Evolutionary conservation across 768 basidiomycete species (phyloP).

Genomic region (Calocybe indica): DNA sequence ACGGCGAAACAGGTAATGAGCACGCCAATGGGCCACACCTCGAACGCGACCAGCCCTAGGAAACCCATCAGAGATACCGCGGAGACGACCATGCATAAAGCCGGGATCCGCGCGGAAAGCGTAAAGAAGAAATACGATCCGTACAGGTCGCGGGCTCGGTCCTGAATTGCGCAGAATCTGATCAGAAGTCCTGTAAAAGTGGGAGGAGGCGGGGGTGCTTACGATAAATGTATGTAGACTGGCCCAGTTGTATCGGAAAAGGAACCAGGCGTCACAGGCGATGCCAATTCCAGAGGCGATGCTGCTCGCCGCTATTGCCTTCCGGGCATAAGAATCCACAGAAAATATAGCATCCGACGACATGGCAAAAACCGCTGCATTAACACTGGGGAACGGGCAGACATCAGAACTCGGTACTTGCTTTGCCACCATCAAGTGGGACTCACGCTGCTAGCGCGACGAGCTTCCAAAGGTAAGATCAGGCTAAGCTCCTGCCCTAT

Average conservation of each 20-base stretch:
- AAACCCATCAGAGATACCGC: constrained; percentile 55
- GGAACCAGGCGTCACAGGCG: constrained; percentile 57
- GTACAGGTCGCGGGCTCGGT: constrained; percentile 50
- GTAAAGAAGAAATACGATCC: constrained; percentile 63
- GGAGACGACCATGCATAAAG: constrained; percentile 53
- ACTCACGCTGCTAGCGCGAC: constrained; percentile 55
- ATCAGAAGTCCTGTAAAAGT: background rate
- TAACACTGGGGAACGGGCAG: constrained; percentile 22
- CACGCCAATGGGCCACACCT: constrained; percentile 58
- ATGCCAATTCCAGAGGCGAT: constrained; percentile 63
- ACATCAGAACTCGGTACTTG: background rate
- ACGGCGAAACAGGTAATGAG: constrained; percentile 50
- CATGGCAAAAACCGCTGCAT: constrained; percentile 62
- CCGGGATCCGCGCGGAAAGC: constrained; percentile 58
- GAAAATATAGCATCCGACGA: constrained; percentile 44
- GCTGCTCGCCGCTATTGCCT: constrained; percentile 51
- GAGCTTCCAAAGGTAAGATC: constrained; percentile 29
- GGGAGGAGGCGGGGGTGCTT: constrained; percentile 10
- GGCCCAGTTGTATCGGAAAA: constrained; percentile 54
- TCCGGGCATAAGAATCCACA: constrained; percentile 39
- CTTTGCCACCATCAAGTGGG: background rate
- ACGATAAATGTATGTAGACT: constrained; percentile 50
- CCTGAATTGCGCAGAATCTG: constrained; percentile 19
- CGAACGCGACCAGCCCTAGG: constrained; percentile 54
- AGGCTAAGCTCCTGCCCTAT: background rate